Conservation (phyloP, 75 land plant genomes). For the Chamaecyparis obtusa region DNA sequence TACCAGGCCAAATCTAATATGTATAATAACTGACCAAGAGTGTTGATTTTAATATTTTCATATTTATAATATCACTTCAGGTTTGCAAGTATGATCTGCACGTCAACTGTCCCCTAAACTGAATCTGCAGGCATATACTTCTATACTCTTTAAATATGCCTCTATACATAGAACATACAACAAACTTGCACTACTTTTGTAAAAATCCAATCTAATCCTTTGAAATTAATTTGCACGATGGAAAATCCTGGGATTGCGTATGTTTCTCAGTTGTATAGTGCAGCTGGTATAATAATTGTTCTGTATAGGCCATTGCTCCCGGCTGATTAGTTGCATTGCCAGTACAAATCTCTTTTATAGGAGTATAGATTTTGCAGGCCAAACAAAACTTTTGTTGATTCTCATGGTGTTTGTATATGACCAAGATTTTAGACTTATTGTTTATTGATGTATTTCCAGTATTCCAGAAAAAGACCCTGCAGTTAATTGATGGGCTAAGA, state of each 20-base stretch:
- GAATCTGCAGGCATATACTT: neutral
- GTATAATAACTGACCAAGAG: too few relatives aligned
- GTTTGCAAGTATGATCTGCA: neutral
- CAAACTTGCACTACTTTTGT: neutral
- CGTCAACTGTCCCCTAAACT: neutral
- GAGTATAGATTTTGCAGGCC: neutral
- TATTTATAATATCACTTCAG: too few relatives aligned
- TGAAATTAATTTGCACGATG: neutral
- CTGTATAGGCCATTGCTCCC: neutral
- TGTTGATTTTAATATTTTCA: too few relatives aligned
- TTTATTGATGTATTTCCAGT: neutral
- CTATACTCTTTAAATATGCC: neutral
- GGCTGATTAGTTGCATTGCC: neutral
- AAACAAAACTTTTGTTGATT: neutral
- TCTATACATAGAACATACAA: neutral
- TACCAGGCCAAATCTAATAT: too few relatives aligned
- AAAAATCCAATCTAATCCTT: neutral
- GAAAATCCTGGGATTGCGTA: neutral
- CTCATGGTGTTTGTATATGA: neutral
- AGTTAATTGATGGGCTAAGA: neutral
- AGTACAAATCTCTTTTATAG: neutral
- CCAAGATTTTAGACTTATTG: neutral
- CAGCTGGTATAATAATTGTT: neutral
- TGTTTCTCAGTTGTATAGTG: neutral
- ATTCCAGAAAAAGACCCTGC: neutral